Evolutionary conservation across 176 grass and related monocot genomes (phyloP), one percentile per base, ranked within the genome.

Genomic region (Paspalum notatum): DNA sequence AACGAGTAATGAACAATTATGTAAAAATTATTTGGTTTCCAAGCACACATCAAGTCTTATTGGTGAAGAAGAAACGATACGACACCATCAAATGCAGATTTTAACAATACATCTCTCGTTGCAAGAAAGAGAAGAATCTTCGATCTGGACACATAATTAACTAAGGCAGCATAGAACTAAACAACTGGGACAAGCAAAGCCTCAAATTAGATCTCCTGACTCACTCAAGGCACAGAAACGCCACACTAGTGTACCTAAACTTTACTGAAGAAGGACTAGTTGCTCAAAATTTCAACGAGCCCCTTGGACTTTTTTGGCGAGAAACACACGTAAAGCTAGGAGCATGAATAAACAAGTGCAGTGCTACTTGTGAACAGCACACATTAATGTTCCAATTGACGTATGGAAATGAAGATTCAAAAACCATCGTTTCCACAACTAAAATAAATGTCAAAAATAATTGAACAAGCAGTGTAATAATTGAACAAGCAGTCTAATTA

Each of bases 191-290:
- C 12, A 70, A 52, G 3, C 63, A 87, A 76, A 87, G 56, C 18
- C 58, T 7, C 27, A 50, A 67, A 21, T 69, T 54, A 25, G 66
- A 42, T 51, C 32, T 55, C 16, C 37, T 52, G 12, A 13, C 37
- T 59, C 50, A 67, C 50, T 76, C 71, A 68, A 75, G 58, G 85
- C 70, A 76, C 53, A 62, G 41, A 4, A 72, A 66, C 42, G 20
- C 8, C 9, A 66, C 4, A 67, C 8, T 59, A 47, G 24, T 52
- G 6, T 57, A 39, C 25, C 14, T 25, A 43, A 21, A 54, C 43
- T 32, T 68, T 68, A 43, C 45, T 53, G 58, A 0, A 53, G 64
- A 26, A 45, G 18, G 6, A 51, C 20, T 82, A 42, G 26, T 1
- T 57, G 15, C 40, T 12, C 40, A 71, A 9, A 42, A 21, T n/a